Evolutionary conservation across 768 basidiomycete species (phyloP).

Genomic region (Leccinum broughii): DNA sequence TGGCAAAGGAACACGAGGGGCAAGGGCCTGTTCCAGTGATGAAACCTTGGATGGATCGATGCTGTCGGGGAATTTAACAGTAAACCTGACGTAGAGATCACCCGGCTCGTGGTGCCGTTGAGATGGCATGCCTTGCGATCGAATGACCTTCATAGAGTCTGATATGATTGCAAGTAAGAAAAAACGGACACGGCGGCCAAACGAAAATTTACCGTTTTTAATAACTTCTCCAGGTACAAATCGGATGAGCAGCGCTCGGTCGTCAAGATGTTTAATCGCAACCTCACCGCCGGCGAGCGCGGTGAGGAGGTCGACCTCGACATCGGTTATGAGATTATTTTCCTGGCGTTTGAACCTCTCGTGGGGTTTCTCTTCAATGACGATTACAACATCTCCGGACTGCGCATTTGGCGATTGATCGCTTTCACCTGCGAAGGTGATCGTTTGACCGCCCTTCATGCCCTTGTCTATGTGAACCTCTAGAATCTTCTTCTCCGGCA

Average conservation of each 20-base stretch:
- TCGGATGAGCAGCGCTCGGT: constrained; percentile 80
- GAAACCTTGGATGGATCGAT: constrained; percentile 68
- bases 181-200: not conserved
- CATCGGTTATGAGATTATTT: constrained; percentile 80
- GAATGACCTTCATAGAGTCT: constrained; percentile 91
- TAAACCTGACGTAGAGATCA: constrained; percentile 85
- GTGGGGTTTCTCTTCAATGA: constrained; percentile 91
- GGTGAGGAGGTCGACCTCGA: constrained; percentile 92
- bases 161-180: constrained; percentile 7
- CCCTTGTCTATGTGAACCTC: constrained; percentile 99
- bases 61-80: constrained; percentile 85
- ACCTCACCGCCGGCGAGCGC: constrained; percentile 92
- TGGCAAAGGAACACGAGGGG: constrained; percentile 67
- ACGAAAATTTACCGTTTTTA: constrained; percentile 76
- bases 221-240: constrained; percentile 89
- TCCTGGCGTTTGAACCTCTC: constrained; percentile 86
- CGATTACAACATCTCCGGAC: constrained; percentile 93
- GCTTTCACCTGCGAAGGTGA: constrained; percentile 86
- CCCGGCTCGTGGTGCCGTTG: constrained; percentile 96
- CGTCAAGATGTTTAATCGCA: constrained; percentile 90
- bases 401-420: constrained; percentile 88
- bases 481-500: constrained; percentile 93
- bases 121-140: constrained; percentile 98
- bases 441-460: constrained; percentile 92
- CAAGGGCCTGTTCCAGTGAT: constrained; percentile 81